Evolutionary conservation across 306 rosid genomes (phyloP).

Genomic region (Vachellia pachyceras): DNA sequence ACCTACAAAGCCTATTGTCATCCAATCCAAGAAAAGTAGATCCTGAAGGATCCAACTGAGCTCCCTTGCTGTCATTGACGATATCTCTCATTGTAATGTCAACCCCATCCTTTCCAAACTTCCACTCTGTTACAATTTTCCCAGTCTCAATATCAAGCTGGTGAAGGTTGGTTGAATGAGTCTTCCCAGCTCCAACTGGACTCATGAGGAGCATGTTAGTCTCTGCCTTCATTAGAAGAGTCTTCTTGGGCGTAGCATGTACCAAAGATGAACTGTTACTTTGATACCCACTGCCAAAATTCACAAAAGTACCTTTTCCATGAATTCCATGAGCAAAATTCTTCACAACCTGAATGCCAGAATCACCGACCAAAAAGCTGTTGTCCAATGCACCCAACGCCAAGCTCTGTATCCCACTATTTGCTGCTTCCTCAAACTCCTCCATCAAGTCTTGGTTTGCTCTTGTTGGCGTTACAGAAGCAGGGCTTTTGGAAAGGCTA

Average conservation of each 20-base stretch:
- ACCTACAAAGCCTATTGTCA: conserved; percentile 94
- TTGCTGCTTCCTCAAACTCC: conserved; percentile 90
- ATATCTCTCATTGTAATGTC: conserved; percentile 96
- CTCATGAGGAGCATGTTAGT: conserved; percentile 98
- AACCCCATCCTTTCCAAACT: conserved; percentile 87
- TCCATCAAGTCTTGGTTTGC: conserved; percentile 70
- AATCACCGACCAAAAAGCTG: conserved; percentile 84
- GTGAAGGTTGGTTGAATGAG: conserved; percentile 80
- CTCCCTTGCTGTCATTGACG: conserved; percentile 83
- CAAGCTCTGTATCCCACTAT: conserved; percentile 88
- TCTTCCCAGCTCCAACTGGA: conserved; percentile 73
- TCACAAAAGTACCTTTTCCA: conserved; percentile 90
- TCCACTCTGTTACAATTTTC: conserved; percentile 91
- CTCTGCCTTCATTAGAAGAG: conserved; percentile 92
- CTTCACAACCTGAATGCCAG: conserved; percentile 94
- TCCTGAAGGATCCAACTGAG: conserved; percentile 95
- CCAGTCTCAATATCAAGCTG: conserved; percentile 96
- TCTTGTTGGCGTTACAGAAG: conserved; percentile 58
- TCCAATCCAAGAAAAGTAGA: conserved; percentile 94
- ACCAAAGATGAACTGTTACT: conserved; percentile 42
- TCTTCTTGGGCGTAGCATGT: conserved; percentile 75
- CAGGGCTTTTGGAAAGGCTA: conserved; percentile 64
- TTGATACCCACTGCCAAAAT: conserved; percentile 59
- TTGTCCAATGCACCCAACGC: conserved; percentile 96
- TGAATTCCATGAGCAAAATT: conserved; percentile 86